Conservation (phyloP, 2,329 filamentous ascomycete genomes). For the Arthrocladium fulminans region DNA sequence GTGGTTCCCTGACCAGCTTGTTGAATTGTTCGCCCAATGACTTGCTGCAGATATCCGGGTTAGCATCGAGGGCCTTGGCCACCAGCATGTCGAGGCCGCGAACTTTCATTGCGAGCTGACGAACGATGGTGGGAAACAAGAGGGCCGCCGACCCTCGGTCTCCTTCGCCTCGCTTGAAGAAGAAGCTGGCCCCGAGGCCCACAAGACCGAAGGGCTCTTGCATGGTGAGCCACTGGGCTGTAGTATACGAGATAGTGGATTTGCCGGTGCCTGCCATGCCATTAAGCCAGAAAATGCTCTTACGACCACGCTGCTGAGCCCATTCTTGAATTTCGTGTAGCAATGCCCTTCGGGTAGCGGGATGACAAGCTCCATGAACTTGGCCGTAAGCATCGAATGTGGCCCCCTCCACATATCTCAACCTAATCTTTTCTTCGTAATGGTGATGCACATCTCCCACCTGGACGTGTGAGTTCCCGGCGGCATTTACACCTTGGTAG, state of each 20-base stretch:
- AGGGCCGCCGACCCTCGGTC: conserved; percentile 30
- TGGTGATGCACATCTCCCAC: too few species aligned
- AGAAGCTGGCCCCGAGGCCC: conserved; percentile 15
- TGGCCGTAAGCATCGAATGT: conserved; percentile 11
- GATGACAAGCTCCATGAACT: conserved; percentile 26
- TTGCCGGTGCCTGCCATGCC: conserved; percentile 32
- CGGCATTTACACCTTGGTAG: too few species aligned
- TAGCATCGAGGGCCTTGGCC: conserved; percentile 18
- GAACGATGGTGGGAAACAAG: conserved; percentile 37
- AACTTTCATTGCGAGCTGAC: conserved; percentile 26
- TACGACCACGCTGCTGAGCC: conserved; percentile 16
- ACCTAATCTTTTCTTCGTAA: too few species aligned
- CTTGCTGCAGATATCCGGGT: conserved; percentile 24
- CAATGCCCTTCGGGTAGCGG: conserved; percentile 4
- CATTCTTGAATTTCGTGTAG: conserved; percentile 22
- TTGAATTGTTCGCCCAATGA: conserved; percentile 25
- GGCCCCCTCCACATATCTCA: conserved; percentile 12
- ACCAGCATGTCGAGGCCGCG: conserved; percentile 26
- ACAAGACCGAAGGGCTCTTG: conserved; percentile 1
- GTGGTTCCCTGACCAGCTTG: conserved; percentile 23
- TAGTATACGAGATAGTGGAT: conserved; percentile 30
- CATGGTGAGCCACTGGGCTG: conserved; percentile 18
- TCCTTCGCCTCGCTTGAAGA: conserved; percentile 36
- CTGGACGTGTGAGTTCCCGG: too few species aligned
- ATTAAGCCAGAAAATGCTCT: conserved; percentile 31